Conservation (phyloP, 2,329 filamentous ascomycete species). For the Daldinia eschscholtzii region DNA sequence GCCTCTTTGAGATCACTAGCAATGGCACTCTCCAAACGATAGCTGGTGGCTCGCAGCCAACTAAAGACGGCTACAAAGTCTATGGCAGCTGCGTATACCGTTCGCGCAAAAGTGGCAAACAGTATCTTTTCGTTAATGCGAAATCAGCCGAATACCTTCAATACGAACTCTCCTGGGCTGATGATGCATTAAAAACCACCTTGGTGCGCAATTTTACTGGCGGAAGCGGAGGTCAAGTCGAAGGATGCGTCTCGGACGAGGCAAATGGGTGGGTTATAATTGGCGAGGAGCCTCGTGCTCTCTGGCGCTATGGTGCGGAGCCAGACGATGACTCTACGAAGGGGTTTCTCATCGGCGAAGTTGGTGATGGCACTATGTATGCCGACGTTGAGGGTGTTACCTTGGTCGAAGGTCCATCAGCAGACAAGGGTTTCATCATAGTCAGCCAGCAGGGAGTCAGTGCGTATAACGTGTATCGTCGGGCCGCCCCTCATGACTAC, state of each 20-base stretch:
- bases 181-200: constrained; percentile 58
- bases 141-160: constrained; percentile 67
- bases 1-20: constrained; percentile 62
- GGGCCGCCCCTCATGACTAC: constrained; percentile 62
- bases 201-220: constrained; percentile 61
- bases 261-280: constrained; percentile 64
- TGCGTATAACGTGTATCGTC: constrained; percentile 64
- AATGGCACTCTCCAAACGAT: constrained; percentile 60
- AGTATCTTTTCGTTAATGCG: constrained; percentile 68
- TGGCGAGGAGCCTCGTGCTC: constrained; percentile 64
- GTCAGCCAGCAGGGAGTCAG: constrained; percentile 67
- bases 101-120: constrained; percentile 60
- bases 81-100: constrained; percentile 67
- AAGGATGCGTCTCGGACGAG: constrained; percentile 67
- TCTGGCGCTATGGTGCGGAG: constrained; percentile 67
- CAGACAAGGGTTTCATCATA: constrained; percentile 62
- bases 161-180: constrained; percentile 60
- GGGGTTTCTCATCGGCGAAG: constrained; percentile 55
- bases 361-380: constrained; percentile 62
- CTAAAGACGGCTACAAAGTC: constrained; percentile 60
- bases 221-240: constrained; percentile 65
- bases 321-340: constrained; percentile 56
- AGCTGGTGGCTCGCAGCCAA: constrained; percentile 61
- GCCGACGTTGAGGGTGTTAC: constrained; percentile 68
- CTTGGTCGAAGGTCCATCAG: constrained; percentile 60